phyloP scores from a whole-genome alignment of 2,329 filamentous ascomycete species.

The Epichloe brachyelytri region DNA sequence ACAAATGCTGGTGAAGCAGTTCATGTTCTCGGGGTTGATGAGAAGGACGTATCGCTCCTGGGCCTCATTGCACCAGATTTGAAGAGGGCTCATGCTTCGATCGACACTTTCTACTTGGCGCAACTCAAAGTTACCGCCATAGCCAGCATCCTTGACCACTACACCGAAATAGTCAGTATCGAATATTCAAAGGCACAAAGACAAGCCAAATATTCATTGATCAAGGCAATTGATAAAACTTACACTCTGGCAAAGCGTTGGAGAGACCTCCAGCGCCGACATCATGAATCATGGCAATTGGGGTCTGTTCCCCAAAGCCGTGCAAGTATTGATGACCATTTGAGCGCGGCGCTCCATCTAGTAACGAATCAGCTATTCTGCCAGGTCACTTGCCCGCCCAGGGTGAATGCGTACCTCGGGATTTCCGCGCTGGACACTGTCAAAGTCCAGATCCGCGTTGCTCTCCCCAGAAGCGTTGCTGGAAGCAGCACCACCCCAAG shows the following conservation, averaged over 20 bases:
- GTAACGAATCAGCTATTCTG: neutral
- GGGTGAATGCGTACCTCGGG: constrained; percentile 42
- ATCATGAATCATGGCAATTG: constrained; percentile 94
- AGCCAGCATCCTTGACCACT: constrained; percentile 79
- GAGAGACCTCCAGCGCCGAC: constrained; percentile 78
- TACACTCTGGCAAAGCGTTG: constrained; percentile 64
- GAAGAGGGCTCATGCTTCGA: constrained; percentile 81
- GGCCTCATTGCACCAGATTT: constrained; percentile 97
- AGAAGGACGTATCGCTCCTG: constrained; percentile 94
- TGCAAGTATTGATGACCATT: constrained; percentile 95
- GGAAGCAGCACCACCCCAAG: constrained; percentile 92
- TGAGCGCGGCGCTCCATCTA: constrained; percentile 81
- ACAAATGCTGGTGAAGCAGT: constrained; percentile 57
- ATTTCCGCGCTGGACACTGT: constrained; percentile 93
- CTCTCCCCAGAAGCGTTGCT: constrained; percentile 80
- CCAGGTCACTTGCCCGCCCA: neutral
- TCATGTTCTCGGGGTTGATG: constrained; percentile 68
- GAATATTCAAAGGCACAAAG: neutral
- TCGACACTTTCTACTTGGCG: constrained; percentile 86
- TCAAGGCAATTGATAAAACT: constrained; percentile 1
- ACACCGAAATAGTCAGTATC: neutral
- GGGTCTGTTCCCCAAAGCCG: constrained; percentile 73
- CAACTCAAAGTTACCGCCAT: constrained; percentile 87
- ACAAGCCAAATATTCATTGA: neutral
- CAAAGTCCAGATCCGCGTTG: constrained; percentile 87